phyloP scores from a whole-genome alignment of 2,329 filamentous ascomycete species.

The Pseudocercospora macadamiae region DNA sequence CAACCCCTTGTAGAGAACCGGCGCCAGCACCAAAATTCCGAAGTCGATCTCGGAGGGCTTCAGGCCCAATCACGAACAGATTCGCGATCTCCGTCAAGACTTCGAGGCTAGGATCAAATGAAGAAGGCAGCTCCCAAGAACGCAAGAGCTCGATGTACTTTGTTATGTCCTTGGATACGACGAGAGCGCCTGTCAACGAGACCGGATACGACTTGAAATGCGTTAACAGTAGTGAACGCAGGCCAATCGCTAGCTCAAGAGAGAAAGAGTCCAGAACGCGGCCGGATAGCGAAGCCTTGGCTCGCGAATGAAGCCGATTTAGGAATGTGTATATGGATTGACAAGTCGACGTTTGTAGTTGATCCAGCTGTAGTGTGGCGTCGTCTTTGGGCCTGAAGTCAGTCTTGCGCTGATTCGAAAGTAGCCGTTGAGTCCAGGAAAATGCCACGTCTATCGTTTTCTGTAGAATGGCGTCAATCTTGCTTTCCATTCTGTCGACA shows the following conservation, averaged over 20 bases:
- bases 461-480: slow-evolving; percentile 72
- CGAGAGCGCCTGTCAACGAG: slow-evolving; percentile 88
- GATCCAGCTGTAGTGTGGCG: slow-evolving; percentile 68
- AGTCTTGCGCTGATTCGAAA: slow-evolving; percentile 79
- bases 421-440: slow-evolving; percentile 73
- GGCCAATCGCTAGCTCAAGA: slow-evolving; percentile 78
- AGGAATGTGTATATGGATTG: slow-evolving; percentile 81
- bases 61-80: slow-evolving; percentile 83
- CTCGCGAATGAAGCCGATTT: slow-evolving; percentile 62
- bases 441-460: slow-evolving; percentile 72
- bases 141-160: slow-evolving; percentile 87
- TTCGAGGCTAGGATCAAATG: slow-evolving; percentile 65
- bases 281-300: slow-evolving; percentile 73
- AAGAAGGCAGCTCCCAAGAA: slow-evolving; percentile 71
- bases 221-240: slow-evolving; percentile 79
- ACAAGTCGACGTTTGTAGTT: slow-evolving; percentile 82
- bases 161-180: slow-evolving; percentile 94
- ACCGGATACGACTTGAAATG: slow-evolving; percentile 95
- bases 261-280: slow-evolving; percentile 81
- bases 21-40: slow-evolving; percentile 44
- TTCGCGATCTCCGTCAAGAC: slow-evolving; percentile 91
- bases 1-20: slow-evolving; percentile 44
- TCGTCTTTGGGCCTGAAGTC: slow-evolving; percentile 89
- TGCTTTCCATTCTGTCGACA: slow-evolving; percentile 79
- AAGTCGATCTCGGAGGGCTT: slow-evolving; percentile 56